Percentiles rank a stretch among this genome's conserved stretches.
phyloP scores from a whole-genome alignment of 1,284 basidiomycete genomes.

The Rhodofomes roseus region DNA sequence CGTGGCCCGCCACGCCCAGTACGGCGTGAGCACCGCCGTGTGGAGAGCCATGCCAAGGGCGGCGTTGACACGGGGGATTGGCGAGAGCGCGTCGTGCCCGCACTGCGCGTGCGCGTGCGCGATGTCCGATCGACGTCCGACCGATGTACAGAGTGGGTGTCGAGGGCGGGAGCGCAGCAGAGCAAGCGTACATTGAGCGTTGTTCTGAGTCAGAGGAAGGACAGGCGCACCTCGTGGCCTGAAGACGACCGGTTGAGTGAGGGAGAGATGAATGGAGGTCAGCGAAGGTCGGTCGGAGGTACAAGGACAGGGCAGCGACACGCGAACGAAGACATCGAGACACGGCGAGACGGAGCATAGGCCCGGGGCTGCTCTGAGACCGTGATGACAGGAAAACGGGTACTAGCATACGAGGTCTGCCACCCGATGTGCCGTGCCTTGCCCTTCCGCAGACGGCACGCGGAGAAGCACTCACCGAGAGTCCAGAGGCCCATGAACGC shows the following conservation, averaged over 20 bases:
- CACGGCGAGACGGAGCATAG: too few relatives aligned
- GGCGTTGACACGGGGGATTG: constrained; percentile 22
- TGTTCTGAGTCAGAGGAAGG: neutral
- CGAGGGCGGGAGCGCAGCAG: too few relatives aligned
- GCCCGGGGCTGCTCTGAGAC: too few relatives aligned
- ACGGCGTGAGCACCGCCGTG: constrained; percentile 44
- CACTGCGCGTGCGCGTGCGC: constrained; percentile 10
- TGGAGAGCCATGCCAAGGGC: constrained; percentile 29
- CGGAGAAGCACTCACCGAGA: constrained; percentile 20
- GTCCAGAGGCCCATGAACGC: constrained; percentile 26
- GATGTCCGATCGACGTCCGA: neutral
- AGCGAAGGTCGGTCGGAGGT: too few relatives aligned
- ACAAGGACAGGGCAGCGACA: too few relatives aligned
- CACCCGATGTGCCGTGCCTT: too few relatives aligned
- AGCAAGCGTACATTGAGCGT: neutral
- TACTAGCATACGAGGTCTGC: too few relatives aligned
- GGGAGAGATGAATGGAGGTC: too few relatives aligned
- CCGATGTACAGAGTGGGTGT: too few relatives aligned
- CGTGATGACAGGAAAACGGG: too few relatives aligned
- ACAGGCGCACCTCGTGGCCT: constrained; percentile 24
- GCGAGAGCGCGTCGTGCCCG: constrained; percentile 31
- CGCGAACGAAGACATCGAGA: too few relatives aligned
- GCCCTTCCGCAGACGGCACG: too few relatives aligned
- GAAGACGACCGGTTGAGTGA: neutral
- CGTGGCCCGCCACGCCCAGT: constrained; percentile 46